Conservation (phyloP, 2,329 filamentous ascomycete species). For the Aplosporella prunicola region DNA sequence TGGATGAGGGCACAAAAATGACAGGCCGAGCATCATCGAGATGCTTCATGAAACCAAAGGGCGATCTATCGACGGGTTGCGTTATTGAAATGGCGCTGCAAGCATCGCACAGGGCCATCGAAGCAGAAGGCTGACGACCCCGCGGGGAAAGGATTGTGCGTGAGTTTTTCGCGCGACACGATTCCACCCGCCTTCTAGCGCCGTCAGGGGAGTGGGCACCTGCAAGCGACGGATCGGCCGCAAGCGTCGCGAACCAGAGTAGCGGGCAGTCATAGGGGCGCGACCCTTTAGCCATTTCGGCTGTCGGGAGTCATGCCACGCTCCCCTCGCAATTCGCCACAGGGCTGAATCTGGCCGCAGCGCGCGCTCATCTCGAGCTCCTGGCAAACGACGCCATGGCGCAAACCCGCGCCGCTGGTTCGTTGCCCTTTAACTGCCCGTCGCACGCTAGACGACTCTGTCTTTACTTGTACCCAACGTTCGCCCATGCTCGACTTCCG, state of each 20-base stretch:
- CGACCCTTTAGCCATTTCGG: too few relatives aligned
- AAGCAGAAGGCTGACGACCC: neutral
- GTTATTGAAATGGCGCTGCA: conserved; percentile 13
- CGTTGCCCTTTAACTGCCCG: conserved; percentile 3
- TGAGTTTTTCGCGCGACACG: too few relatives aligned
- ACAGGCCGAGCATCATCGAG: conserved; percentile 15
- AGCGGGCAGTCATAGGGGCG: too few relatives aligned
- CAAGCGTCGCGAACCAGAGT: too few relatives aligned
- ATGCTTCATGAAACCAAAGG: conserved; percentile 16
- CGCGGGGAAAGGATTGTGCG: conserved; percentile 5
- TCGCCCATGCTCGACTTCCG: conserved; percentile 11
- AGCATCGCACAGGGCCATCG: conserved; percentile 16
- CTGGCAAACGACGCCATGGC: conserved; percentile 6
- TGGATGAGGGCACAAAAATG: conserved; percentile 16
- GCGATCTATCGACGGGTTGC: too few relatives aligned
- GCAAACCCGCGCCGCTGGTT: conserved; percentile 4
- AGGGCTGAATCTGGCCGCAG: conserved; percentile 8
- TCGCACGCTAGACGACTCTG: conserved; percentile 5
- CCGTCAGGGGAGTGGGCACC: too few relatives aligned
- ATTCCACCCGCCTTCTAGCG: too few relatives aligned
- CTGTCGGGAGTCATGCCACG: too few relatives aligned
- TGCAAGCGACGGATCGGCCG: too few relatives aligned
- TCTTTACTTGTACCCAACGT: conserved; percentile 8
- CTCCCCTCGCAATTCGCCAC: conserved; percentile 7
- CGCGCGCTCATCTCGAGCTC: conserved; percentile 6